These are phyloP conservation scores for Karstenula rhodostoma DNA, from an alignment of 2,329 filamentous ascomycete genomes.

Conservation along the genomic window DNA sequence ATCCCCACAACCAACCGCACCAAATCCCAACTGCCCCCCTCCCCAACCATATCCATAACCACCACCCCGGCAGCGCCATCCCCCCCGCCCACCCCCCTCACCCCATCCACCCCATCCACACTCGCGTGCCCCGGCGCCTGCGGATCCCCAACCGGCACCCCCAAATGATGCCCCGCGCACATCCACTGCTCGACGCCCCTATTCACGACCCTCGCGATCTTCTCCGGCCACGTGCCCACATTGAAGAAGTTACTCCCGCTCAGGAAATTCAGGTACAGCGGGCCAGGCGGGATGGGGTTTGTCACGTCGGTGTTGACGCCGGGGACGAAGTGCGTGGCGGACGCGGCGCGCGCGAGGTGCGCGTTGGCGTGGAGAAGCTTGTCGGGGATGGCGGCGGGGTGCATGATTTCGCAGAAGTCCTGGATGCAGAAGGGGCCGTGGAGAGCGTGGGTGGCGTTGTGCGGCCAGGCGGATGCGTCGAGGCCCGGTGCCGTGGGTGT, in stretches of 20 bases:
- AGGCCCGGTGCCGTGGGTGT: slow-evolving; percentile 54
- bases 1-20: slow-evolving; percentile 87
- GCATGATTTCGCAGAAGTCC: slow-evolving; percentile 90
- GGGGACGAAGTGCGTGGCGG: slow-evolving; percentile 47
- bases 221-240: slow-evolving; percentile 89
- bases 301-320: slow-evolving; percentile 49
- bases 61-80: slow-evolving; percentile 86
- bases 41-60: slow-evolving; percentile 92
- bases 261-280: slow-evolving; percentile 90
- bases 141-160: slow-evolving; percentile 15
- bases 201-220: slow-evolving; percentile 87
- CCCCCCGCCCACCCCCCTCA: slow-evolving; percentile 58
- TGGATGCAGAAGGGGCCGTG: slow-evolving; percentile 84
- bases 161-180: slow-evolving; percentile 60
- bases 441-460: slow-evolving; percentile 82
- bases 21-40: slow-evolving; percentile 88
- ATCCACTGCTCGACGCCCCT: slow-evolving; percentile 71
- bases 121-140: slow-evolving; percentile 24
- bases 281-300: slow-evolving; percentile 58
- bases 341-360: slow-evolving; percentile 75
- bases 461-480: slow-evolving; percentile 75
- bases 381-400: slow-evolving; percentile 76
- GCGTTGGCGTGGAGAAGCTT: slow-evolving; percentile 79
- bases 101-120: slow-evolving; percentile 23
- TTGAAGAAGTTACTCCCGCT: slow-evolving; percentile 96